Evolutionary conservation across 2,329 filamentous ascomycete species (phyloP), one percentile per base, ranked within the genome.

Genomic region (Orbilia brochopaga): DNA sequence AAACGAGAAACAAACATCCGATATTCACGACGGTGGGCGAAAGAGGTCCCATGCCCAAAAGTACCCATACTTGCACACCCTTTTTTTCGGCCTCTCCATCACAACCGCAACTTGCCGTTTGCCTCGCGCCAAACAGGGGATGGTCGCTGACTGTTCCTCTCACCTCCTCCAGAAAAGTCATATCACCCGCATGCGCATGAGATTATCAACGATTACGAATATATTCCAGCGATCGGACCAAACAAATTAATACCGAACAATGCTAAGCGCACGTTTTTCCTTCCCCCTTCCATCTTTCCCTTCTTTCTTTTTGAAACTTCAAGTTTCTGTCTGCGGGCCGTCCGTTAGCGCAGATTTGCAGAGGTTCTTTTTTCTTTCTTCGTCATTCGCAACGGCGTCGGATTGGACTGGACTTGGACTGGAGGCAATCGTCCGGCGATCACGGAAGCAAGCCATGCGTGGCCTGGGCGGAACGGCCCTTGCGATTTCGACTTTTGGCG

Each of bases 1-100:
- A 42, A 42, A 42, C 37, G 13, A 17, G 37, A 42, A 30, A 30
- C 40, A 61, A 23, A 17, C n/a, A 19, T 51, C 58, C 23, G 58
- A 54, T 54, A 46, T 19, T 51, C 46, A 51, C 46, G 46, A 23
- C 17, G 5, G 46, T 51, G 35, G 8, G 7, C 21, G 8, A n/a
- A n/a, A n/a, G 48, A 50, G 44, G 21, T 32, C 6, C 42, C 32
- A 50, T 24, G 56, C n/a, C n/a, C n/a, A n/a, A n/a, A n/a, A n/a
- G n/a, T 59, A 51, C 42, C 32, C 35, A 17, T 59, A 59, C 56
- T 40, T 23, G 24, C 42, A 11, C 35, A 17, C 19, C 32, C 8
- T 24, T 24, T 55, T 55, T 23, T 21, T 55, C 30, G 32, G 8
- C 27, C 40, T 55, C 21, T 55, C 35, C 2, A 35, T 19, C 30